Evolutionary conservation across 805 yeast genomes (phyloP).

Genomic region (Zygosaccharomyces rouxii): DNA sequence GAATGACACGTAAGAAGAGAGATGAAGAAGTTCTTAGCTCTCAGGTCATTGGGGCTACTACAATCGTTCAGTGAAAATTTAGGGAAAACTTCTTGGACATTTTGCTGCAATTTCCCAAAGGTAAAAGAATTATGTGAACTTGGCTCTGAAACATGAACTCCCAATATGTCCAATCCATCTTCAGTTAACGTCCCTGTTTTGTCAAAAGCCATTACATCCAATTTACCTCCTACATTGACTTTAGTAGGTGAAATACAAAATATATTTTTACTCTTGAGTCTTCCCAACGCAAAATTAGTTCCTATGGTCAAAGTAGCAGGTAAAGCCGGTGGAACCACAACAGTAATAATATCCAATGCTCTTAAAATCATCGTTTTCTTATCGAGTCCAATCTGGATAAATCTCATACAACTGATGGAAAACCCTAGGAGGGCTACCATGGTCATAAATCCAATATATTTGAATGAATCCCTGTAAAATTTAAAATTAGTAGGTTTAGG

Average conservation of each 20-base stretch:
- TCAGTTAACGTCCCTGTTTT: slow-evolving; percentile 97
- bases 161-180: slow-evolving; percentile 88
- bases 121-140: slow-evolving; percentile 14
- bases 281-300: slow-evolving; percentile 80
- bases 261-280: slow-evolving; percentile 64
- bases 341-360: slow-evolving; percentile 90
- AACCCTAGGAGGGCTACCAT: slow-evolving; percentile 81
- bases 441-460: slow-evolving; percentile 93
- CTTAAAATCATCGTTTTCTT: slow-evolving; percentile 69
- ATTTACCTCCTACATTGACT: slow-evolving; percentile 92
- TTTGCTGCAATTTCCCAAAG: slow-evolving; percentile 28
- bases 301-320: slow-evolving; percentile 98
- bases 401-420: slow-evolving; percentile 74
- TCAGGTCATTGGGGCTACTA: slow-evolving; percentile 29
- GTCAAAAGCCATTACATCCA: slow-evolving; percentile 88
- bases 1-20: slow-evolving; percentile 74
- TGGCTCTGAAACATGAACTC: slow-evolving; percentile 42
- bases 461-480: slow-evolving; percentile 90
- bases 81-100: slow-evolving; percentile 23
- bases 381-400: slow-evolving; percentile 70
- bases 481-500: slow-evolving; percentile 93
- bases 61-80: slow-evolving; percentile 32
- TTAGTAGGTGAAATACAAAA: slow-evolving; percentile 93
- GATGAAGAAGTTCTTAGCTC: slow-evolving; percentile 34
- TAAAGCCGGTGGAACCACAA: slow-evolving; percentile 97